These are phyloP conservation scores for Arxiozyma telluris DNA, from an alignment of 1,139 yeast species.

Conservation along the genomic window DNA sequence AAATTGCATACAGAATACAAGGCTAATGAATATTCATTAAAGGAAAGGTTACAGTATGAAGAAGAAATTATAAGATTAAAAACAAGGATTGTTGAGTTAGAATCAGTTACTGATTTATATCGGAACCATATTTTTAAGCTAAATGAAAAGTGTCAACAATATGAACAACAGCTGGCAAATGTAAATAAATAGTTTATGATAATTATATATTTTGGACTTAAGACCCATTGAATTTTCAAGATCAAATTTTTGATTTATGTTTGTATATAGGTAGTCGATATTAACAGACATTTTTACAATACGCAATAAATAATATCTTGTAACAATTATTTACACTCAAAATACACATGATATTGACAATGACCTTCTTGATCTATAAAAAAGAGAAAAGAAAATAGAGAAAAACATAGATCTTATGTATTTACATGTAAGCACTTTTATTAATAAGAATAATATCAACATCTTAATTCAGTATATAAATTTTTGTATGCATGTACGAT, in stretches of 20 bases:
- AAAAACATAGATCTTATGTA: background rate
- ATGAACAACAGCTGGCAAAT: constrained; percentile 13
- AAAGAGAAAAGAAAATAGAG: too few species aligned
- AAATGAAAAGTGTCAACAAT: constrained; percentile 35
- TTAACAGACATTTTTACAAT: too few species aligned
- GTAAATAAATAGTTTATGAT: background rate
- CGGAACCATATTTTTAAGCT: constrained; percentile 73
- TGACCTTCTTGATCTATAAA: too few species aligned
- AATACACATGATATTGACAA: background rate
- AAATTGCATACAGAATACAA: background rate
- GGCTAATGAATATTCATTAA: background rate
- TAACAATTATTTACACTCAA: background rate
- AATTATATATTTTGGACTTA: background rate
- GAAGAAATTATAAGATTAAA: constrained; percentile 49
- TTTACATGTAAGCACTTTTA: background rate
- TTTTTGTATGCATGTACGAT: background rate
- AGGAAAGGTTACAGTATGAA: constrained; percentile 16
- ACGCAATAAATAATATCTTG: background rate
- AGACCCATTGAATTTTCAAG: background rate
- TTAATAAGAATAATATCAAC: background rate
- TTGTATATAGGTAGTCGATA: background rate
- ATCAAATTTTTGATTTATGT: background rate
- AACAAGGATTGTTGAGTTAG: constrained; percentile 81
- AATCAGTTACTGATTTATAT: constrained; percentile 79
- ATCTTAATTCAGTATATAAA: background rate